Conservation (phyloP, 164 flowering plant genomes). For the Berberis vulgaris region DNA sequence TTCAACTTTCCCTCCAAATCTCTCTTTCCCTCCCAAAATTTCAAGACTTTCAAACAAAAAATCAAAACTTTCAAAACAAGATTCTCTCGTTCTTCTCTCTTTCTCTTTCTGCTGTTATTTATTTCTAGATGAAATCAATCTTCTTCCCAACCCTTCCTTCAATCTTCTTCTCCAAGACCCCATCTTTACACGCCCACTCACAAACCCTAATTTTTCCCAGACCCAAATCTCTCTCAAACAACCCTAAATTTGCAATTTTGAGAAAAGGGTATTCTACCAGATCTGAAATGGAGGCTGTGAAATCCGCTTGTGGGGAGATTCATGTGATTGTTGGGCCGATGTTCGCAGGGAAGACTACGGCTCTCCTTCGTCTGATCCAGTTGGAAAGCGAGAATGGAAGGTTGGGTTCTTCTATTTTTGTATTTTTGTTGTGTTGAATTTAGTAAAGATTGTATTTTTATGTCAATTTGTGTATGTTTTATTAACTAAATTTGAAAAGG, state of each 20-base stretch:
- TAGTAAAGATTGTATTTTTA: not conserved
- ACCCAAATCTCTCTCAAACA: too few species aligned
- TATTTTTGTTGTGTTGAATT: not conserved
- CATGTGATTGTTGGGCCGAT: conserved; percentile 94
- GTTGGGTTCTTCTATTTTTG: conserved; percentile 12
- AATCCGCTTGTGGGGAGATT: conserved; percentile 49
- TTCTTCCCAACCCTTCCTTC: conserved; percentile 15
- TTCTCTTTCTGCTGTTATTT: conserved; percentile 11
- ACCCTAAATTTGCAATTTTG: conserved; percentile 7
- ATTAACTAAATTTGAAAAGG: too few species aligned
- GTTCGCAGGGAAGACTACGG: conserved; percentile 95
- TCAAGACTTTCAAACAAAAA: not conserved
- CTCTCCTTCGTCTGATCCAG: conserved; percentile 77
- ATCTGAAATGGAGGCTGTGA: not conserved
- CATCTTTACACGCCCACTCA: conserved; percentile 1
- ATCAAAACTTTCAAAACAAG: not conserved
- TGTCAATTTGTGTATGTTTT: not conserved
- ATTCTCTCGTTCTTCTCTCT: too few species aligned
- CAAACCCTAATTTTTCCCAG: too few species aligned
- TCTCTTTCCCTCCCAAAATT: conserved; percentile 6
- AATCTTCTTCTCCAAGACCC: conserved; percentile 3
- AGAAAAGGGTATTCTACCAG: not conserved
- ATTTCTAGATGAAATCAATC: conserved; percentile 21
- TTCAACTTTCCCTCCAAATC: too few species aligned
- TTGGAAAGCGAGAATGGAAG: conserved; percentile 52